Conservation (phyloP, 1,284 basidiomycete genomes). For the Coriolopsis trogii region DNA sequence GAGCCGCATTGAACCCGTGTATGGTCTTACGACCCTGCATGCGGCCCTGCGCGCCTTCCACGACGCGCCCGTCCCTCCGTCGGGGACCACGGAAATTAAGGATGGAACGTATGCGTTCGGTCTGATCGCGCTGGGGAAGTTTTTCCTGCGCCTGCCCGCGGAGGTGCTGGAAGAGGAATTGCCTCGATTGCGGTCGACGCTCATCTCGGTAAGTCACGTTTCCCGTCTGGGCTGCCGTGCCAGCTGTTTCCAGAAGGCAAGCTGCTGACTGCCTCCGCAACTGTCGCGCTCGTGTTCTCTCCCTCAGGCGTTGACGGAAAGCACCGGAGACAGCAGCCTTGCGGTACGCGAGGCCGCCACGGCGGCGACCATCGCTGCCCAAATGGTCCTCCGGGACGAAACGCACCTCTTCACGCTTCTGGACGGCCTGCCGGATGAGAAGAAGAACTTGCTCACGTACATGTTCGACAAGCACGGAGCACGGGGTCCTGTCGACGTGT, state of each 20-base stretch:
- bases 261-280: conserved; percentile 11
- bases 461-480: conserved; percentile 83
- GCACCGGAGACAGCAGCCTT: conserved; percentile 50
- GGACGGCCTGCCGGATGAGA: conserved; percentile 79
- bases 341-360: conserved; percentile 82
- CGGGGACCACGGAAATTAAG: conserved; percentile 52
- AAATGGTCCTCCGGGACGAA: conserved; percentile 78
- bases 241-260: not conserved
- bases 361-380: conserved; percentile 78
- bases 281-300: conserved; percentile 1
- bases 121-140: conserved; percentile 78
- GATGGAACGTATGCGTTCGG: conserved; percentile 77
- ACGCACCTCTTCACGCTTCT: conserved; percentile 77
- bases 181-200: conserved; percentile 67
- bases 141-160: conserved; percentile 73
- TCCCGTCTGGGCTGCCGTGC: not conserved
- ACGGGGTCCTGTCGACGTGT: conserved; percentile 41
- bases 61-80: conserved; percentile 46
- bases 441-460: conserved; percentile 85
- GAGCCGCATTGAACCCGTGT: conserved; percentile 74
- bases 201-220: conserved; percentile 60
- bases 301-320: conserved; percentile 69
- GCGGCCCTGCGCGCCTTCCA: conserved; percentile 68
- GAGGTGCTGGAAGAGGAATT: conserved; percentile 87
- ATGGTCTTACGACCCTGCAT: conserved; percentile 80